Evolutionary conservation across 1,284 basidiomycete genomes (phyloP).

Genomic region (Apiotrichum brassicae): DNA sequence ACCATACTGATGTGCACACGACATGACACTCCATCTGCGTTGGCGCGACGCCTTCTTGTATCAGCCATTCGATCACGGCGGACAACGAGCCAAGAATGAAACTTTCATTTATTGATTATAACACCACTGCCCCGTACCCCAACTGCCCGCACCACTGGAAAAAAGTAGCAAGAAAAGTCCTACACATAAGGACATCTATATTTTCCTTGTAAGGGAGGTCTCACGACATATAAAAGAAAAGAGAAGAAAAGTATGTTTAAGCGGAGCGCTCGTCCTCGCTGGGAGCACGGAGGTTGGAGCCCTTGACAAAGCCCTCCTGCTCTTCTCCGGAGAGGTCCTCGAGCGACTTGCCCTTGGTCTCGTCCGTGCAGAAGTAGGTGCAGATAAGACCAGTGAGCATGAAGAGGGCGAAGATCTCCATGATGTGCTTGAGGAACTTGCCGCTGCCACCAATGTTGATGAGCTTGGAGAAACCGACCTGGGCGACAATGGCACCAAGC

Average conservation of each 20-base stretch:
- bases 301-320: constrained; percentile 57
- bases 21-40: too few species aligned
- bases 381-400: constrained; percentile 67
- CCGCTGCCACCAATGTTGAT: constrained; percentile 61
- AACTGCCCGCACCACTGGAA: too few species aligned
- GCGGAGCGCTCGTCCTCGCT: neutral
- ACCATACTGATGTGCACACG: too few species aligned
- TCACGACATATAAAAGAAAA: too few species aligned
- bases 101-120: too few species aligned
- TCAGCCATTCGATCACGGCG: too few species aligned
- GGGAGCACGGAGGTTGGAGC: constrained; percentile 11
- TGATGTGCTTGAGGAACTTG: constrained; percentile 50
- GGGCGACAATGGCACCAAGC: constrained; percentile 73
- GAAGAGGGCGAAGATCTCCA: constrained; percentile 64
- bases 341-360: constrained; percentile 63
- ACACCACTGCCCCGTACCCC: too few species aligned
- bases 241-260: neutral
- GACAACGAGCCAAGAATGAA: too few species aligned
- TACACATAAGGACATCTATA: too few species aligned
- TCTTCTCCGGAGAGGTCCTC: constrained; percentile 65
- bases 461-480: constrained; percentile 68
- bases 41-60: too few species aligned
- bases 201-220: too few species aligned
- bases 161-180: too few species aligned
- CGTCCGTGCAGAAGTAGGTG: constrained; percentile 67